A percentile compares a stretch with the other conserved stretches of the same genome.
Evolutionary conservation across 2,329 filamentous ascomycete genomes (phyloP).

Genomic region (Trichoderma polysporum): DNA sequence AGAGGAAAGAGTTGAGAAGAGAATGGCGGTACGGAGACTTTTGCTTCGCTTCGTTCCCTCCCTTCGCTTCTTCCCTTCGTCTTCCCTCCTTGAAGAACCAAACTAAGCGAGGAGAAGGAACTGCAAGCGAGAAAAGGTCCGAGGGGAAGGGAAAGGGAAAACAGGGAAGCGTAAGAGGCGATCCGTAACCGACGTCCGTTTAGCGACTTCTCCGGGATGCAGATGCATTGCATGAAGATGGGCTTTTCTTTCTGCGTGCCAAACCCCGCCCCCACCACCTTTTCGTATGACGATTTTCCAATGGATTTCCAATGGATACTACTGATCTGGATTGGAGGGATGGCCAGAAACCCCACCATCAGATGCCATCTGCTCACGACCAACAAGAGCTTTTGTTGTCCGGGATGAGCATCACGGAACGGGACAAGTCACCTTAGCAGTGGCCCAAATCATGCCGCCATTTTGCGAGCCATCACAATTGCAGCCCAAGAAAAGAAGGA

Average conservation of each 20-base stretch:
- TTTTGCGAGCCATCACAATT: constrained; percentile 19
- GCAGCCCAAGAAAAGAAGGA: not conserved
- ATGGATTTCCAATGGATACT: constrained; percentile 19
- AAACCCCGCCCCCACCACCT: constrained; percentile 20
- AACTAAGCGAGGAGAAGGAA: not conserved
- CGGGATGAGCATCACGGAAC: not conserved
- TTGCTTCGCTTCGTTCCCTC: not conserved
- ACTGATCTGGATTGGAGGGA: constrained; percentile 6
- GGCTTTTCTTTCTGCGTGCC: not conserved
- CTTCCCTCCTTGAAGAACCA: not conserved
- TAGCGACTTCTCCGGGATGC: not conserved
- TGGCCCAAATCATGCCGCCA: not conserved
- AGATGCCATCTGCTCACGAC: constrained; percentile 18
- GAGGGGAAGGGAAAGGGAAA: not conserved
- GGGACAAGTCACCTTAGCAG: constrained; percentile 5
- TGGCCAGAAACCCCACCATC: constrained; percentile 20
- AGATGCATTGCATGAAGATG: constrained; percentile 14
- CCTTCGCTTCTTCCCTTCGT: not conserved
- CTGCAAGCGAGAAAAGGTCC: not conserved
- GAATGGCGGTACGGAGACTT: not conserved
- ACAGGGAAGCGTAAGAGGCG: not conserved
- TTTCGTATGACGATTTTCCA: constrained; percentile 11
- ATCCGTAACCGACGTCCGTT: not conserved
- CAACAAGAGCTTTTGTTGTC: constrained; percentile 12
- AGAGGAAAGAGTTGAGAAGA: not conserved